A percentile compares a stretch with the other conserved stretches of the same genome.
phyloP scores from a whole-genome alignment of 2,329 filamentous ascomycete species.

The Bipolaris sorokiniana region DNA sequence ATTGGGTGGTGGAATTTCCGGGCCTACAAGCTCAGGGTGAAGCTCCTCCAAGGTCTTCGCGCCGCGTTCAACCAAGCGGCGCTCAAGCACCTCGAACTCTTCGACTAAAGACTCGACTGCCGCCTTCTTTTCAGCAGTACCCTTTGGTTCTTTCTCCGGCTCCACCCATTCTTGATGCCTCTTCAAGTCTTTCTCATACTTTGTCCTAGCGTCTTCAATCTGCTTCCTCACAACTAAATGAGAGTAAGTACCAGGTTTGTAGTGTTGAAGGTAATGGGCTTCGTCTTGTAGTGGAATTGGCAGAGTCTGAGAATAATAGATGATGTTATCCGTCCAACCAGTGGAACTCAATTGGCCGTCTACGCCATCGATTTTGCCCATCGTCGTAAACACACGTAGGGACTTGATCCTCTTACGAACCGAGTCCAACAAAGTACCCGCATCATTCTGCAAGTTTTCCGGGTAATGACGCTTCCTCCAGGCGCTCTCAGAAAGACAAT shows the following conservation, averaged over 20 bases:
- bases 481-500: slow-evolving; percentile 58
- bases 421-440: slow-evolving; percentile 65
- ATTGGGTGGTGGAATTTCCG: not conserved
- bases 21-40: not conserved
- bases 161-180: slow-evolving; percentile 31
- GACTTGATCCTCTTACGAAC: slow-evolving; percentile 60
- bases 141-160: slow-evolving; percentile 31
- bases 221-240: slow-evolving; percentile 59
- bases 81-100: slow-evolving; percentile 63
- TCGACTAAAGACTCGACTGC: slow-evolving; percentile 60
- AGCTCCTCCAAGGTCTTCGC: slow-evolving; percentile 72
- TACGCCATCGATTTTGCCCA: slow-evolving; percentile 10
- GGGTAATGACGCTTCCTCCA: slow-evolving; percentile 32
- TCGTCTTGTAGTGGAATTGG: slow-evolving; percentile 51
- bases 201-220: slow-evolving; percentile 47
- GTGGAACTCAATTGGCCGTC: not conserved
- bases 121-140: slow-evolving; percentile 60
- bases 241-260: slow-evolving; percentile 64
- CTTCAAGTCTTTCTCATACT: slow-evolving; percentile 48
- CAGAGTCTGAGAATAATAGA: not conserved
- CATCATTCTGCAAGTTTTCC: slow-evolving; percentile 45
- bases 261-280: slow-evolving; percentile 57
- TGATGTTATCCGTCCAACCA: not conserved
- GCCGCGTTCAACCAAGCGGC: slow-evolving; percentile 60
- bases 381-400: slow-evolving; percentile 15